Base-by-base conservation (phyloP, 768 basidiomycete species). In the Leccinum rimulosum region DNA sequence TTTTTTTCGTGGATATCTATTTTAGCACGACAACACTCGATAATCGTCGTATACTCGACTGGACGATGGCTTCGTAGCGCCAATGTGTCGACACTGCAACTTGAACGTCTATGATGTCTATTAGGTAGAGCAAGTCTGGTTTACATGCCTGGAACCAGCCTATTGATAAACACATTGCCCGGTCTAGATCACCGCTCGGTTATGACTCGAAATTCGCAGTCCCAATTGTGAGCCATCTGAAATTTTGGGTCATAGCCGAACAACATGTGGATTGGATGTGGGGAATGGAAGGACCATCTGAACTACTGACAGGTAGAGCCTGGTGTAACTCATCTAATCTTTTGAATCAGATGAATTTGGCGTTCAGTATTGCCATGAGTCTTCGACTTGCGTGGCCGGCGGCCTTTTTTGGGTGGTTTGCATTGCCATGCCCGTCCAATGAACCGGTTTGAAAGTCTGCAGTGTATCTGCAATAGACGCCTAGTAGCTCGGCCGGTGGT, bases 91-190 rank as follows among this genome's bases (percentile, higher is more conserved):
- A 28, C n/a, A 25, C 25, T 25, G 25, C 25, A 25, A 25, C 22
- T 22, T 22, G 22, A 43, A 49, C 15, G 19, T 53, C 38, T 56
- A 33, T 17, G 10, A 7, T 14, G 25, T 22, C 50, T n/a, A 58
- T 61, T 54, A 61, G 61, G 57, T 55, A 27, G 54, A 58, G 28
- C 14, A 6, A 40, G 22, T 52, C 50, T 50, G 5, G 15, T 36
- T 17, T n/a, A 14, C n/a, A 9, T 49, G 14, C 33, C 4, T 52
- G 22, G 25, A 51, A 55, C 50, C 15, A 45, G 63, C 57, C 57
- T 54, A 12, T 52, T 38, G 36, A 60, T 36, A 9, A 9, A 31
- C 15, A 27, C 36, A 17, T 36, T 43, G 17, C 53, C 48, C 38
- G 14, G 35, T 50, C 48, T 9, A 51, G 56, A 43, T 27, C 30